Evolutionary conservation across 148 eudicot genomes (phyloP).

Genomic region (Pouteria glomerata): DNA sequence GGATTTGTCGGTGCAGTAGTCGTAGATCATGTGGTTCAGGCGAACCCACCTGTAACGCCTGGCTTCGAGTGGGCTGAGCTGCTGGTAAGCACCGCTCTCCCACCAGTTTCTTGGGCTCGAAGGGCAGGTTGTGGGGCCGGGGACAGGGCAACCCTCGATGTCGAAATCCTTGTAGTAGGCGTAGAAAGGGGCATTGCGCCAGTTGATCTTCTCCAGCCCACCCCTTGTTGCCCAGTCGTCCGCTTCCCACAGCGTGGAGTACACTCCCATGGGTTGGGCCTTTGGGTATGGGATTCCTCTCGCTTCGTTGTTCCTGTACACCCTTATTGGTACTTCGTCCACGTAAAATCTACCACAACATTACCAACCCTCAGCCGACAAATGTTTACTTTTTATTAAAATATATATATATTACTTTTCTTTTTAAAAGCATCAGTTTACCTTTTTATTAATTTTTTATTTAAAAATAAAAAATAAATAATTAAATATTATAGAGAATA

Average conservation of each 20-base stretch:
- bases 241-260: constrained; percentile 67
- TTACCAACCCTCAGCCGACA: no score
- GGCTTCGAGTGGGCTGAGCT: constrained; percentile 41
- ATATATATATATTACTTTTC: no score
- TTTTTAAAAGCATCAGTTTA: no score
- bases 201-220: constrained; percentile 57
- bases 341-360: constrained; percentile 40
- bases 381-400: no score
- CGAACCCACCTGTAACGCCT: constrained; percentile 57
- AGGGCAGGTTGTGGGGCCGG: constrained; percentile 46
- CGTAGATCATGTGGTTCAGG: constrained; percentile 59
- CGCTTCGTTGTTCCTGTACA: constrained; percentile 64
- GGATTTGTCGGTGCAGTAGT: constrained; percentile 62
- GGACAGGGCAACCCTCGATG: constrained; percentile 54
- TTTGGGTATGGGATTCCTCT: constrained; percentile 53
- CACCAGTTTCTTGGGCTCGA: constrained; percentile 49
- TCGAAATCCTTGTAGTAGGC: constrained; percentile 68
- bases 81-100: constrained; percentile 47
- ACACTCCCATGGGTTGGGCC: constrained; percentile 57
- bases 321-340: constrained; percentile 62
- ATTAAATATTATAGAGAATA: no score
- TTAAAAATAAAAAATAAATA: no score
- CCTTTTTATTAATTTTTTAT: no score
- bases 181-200: constrained; percentile 56
- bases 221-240: constrained; percentile 78